A percentile compares a stretch with the other conserved stretches of the same genome.
phyloP scores from a whole-genome alignment of 768 basidiomycete genomes.

The Goffeauzyma gilvescens region DNA sequence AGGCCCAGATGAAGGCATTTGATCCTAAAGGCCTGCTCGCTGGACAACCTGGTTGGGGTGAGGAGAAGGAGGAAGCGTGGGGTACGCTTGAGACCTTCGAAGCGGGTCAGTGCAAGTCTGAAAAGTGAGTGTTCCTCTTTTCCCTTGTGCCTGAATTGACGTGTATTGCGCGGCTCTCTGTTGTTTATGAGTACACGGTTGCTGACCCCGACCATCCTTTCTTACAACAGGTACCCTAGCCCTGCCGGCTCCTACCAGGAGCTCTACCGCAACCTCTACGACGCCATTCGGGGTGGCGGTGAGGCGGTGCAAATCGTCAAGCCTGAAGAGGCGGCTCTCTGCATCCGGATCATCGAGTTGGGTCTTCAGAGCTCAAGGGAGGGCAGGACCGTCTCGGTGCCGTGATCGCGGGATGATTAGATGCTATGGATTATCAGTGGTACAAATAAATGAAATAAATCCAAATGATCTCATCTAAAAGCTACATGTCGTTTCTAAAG shows the following conservation, averaged over 20 bases:
- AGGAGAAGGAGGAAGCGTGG: slow-evolving; percentile 4
- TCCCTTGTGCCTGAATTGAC: too few relatives aligned
- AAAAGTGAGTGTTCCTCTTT: too few relatives aligned
- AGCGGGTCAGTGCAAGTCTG: slow-evolving; percentile 51
- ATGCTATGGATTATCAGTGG: too few relatives aligned
- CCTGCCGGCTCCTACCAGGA: slow-evolving; percentile 18
- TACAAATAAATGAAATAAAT: too few relatives aligned
- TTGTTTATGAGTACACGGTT: too few relatives aligned
- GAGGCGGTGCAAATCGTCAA: slow-evolving; percentile 44
- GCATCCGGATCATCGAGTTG: slow-evolving; percentile 60
- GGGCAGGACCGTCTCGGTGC: too few relatives aligned
- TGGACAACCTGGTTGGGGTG: slow-evolving; percentile 7
- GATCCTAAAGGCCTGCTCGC: slow-evolving; percentile 1
- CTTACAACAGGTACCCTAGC: slow-evolving; percentile 9
- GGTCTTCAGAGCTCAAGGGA: slow-evolving; percentile 49
- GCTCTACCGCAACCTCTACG: slow-evolving; percentile 21
- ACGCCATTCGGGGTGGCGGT: slow-evolving; percentile 28
- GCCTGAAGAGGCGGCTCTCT: slow-evolving; percentile 52
- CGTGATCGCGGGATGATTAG: too few relatives aligned
- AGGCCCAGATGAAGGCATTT: slow-evolving; percentile 45
- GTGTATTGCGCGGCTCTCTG: too few relatives aligned
- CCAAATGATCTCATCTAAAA: too few relatives aligned
- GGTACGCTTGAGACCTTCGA: slow-evolving; percentile 50
- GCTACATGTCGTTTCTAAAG: too few relatives aligned
- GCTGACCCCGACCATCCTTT: too few relatives aligned